phyloP scores from a whole-genome alignment of 2,329 filamentous ascomycete genomes.

The Paraphaeosphaeria minitans region DNA sequence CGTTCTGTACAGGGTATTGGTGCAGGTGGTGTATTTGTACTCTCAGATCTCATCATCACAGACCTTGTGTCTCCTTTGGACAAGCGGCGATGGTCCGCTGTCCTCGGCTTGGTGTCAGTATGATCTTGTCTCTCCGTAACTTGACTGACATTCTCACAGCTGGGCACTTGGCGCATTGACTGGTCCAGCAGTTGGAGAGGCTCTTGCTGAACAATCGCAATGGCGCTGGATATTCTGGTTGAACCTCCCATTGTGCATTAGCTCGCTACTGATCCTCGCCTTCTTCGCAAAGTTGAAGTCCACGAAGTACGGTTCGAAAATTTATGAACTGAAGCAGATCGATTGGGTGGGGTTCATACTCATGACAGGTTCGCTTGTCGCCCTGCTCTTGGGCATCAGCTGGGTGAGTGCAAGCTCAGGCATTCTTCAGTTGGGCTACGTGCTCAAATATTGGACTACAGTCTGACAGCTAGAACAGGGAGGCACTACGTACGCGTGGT shows the following conservation, averaged over 20 bases:
- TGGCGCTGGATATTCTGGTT: slow-evolving; percentile 49
- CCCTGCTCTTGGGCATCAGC: slow-evolving; percentile 62
- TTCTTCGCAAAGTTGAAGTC: slow-evolving; percentile 51
- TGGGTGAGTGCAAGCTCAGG: slow-evolving; percentile 44
- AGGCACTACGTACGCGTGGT: slow-evolving; percentile 29
- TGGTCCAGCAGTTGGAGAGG: slow-evolving; percentile 43
- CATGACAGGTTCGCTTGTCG: slow-evolving; percentile 61
- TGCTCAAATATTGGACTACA: slow-evolving; percentile 5
- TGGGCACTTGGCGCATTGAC: slow-evolving; percentile 43
- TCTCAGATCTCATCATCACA: slow-evolving; percentile 51
- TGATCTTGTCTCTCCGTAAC: not conserved
- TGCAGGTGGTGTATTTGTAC: slow-evolving; percentile 51
- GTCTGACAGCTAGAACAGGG: slow-evolving; percentile 21
- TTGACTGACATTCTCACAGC: slow-evolving; percentile 11
- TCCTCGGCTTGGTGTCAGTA: slow-evolving; percentile 29
- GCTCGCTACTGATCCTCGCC: slow-evolving; percentile 37
- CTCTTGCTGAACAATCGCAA: slow-evolving; percentile 23
- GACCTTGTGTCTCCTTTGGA: slow-evolving; percentile 46
- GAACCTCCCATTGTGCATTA: slow-evolving; percentile 44
- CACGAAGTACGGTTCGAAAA: slow-evolving; percentile 42
- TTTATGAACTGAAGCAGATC: slow-evolving; percentile 55
- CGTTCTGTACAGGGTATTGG: slow-evolving; percentile 54
- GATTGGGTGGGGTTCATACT: slow-evolving; percentile 65
- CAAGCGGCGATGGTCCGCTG: slow-evolving; percentile 25
- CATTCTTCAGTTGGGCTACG: not conserved